Evolutionary conservation across 2,329 filamentous ascomycete species (phyloP), one percentile per base, ranked within the genome.

Genomic region (Arachnopeziza araneosa): DNA sequence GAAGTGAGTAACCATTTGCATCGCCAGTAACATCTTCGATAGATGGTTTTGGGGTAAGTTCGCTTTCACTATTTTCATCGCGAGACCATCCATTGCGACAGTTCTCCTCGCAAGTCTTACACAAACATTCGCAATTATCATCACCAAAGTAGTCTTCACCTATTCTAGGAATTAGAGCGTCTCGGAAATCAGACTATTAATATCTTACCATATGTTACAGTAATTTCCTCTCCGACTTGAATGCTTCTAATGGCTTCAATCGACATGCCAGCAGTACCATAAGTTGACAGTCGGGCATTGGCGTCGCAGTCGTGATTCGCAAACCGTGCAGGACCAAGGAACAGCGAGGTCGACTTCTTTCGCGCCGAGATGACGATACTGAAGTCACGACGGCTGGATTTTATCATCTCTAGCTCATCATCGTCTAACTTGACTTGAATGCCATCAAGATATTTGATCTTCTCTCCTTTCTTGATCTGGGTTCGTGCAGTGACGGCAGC

Each of bases 221-320:
- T 99, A 61, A 99, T 96, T 74, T 99, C 95, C 62, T 99, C 93
- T 2, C 93, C 95, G 0, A 89, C 79, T 12, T 88, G 83, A 63
- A 99, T 98, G 60, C 93, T 83, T 66, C 87, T 85, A 36, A 86
- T 85, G 2, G 95, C 91, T 55, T 96, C 85, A 59, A 99, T 93
- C 70, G 96, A 90, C 78, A 99, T 97, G 44, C 91, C 91, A 60
- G 93, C 87, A 59, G 88, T 85, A 52, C 92, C 91, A 44, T 86
- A 89, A 44, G 91, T 97, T 67, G 90, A 88, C 52, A 99, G 82
- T 70, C 87, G 85, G 9, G 93, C 93, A 77, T 98, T 99, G 32
- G 95, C 91, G 67, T 89, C 83, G 76, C 95, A 99, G 74, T 99
- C 95, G 75, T 99, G 95, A 72, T 99, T 99, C 24, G 95, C 92